Evolutionary conservation across 495 filamentous ascomycete genomes (phyloP), one percentile per base, ranked within the genome.

Genomic region (Aspergillus cristatus): DNA sequence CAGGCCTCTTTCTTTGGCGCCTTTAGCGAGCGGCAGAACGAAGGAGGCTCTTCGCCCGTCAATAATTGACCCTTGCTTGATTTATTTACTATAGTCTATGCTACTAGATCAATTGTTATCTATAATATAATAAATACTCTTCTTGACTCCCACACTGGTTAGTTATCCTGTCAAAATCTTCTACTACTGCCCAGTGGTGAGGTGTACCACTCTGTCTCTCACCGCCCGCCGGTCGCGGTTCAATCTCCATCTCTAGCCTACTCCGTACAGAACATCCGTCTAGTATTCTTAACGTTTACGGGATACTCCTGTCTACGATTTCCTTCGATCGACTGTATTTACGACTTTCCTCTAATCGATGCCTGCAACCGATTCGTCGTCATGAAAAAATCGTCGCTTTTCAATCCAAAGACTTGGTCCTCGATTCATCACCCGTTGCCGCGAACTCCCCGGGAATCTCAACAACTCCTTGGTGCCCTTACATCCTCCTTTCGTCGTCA

Each of bases 401-500:
- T 63, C 20, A 48, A 49, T 22, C 58, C 78, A 42, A 74, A 62
- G 44, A 49, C 54, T 35, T 78, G 44, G 67, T 71, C 73, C 2
- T 79, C 76, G 46, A 71, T 90, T 32, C 80, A 89, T 48, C 79
- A 74, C 13, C 82, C 82, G 14, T 66, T 85, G 2, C 80, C 82
- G 2, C 64, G 86, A 14, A 75, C 64, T 34, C 63, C 63, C 6
- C 74, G 70, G 47, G 76, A 87, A 44, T 79, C 81, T 18, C 66
- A 79, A 45, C 72, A 78, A 43, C 67, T 93, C 1, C 76, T 87
- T 38, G 65, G 72, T 17, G 66, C 73, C 37, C 72, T 93, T 41
- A 88, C 81, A 13, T 64, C 68, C 3, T 88, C 83, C n/a, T 93
- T 93, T 58, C 76, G 80, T 38, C 62, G 71, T 26, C 79, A 84